phyloP scores from a whole-genome alignment of 345 rosid genomes.

The Durio zibethinus region DNA sequence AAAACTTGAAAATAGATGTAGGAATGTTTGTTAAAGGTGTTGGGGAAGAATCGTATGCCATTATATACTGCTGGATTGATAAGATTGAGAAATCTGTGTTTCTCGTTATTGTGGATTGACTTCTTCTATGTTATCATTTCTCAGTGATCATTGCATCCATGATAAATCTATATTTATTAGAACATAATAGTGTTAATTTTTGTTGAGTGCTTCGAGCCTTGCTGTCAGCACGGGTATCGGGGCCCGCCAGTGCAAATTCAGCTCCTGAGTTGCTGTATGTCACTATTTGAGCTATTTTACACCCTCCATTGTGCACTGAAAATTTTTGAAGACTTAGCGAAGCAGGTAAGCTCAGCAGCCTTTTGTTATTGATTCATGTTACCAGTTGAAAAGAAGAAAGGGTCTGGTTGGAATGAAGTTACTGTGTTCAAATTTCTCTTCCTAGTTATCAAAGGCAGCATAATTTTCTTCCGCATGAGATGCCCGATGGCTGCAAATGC shows the following conservation, averaged over 20 bases:
- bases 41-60: slow-evolving; percentile 54
- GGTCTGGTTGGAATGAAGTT: not conserved
- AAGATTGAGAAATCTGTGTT: slow-evolving; percentile 32
- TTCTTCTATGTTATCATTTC: slow-evolving; percentile 42
- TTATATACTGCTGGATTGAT: slow-evolving; percentile 6
- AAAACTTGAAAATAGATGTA: slow-evolving; percentile 30
- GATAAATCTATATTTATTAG: slow-evolving; percentile 18
- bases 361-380: slow-evolving; percentile 2
- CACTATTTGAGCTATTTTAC: not conserved
- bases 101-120: slow-evolving; percentile 49
- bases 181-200: slow-evolving; percentile 21
- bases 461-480: not conserved
- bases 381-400: not conserved
- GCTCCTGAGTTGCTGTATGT: slow-evolving; percentile 4
- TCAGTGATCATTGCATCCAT: slow-evolving; percentile 42
- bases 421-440: not conserved
- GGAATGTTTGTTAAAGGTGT: slow-evolving; percentile 35
- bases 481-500: not conserved
- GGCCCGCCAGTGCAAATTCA: slow-evolving; percentile 24
- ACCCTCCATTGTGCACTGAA: not conserved
- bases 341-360: not conserved
- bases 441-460: not conserved
- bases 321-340: not conserved
- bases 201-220: slow-evolving; percentile 31
- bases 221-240: slow-evolving; percentile 20